A percentile compares a stretch with the other conserved stretches of the same genome.
Conservation (phyloP, 148 eudicot genomes). For the Cornus kousa region DNA sequence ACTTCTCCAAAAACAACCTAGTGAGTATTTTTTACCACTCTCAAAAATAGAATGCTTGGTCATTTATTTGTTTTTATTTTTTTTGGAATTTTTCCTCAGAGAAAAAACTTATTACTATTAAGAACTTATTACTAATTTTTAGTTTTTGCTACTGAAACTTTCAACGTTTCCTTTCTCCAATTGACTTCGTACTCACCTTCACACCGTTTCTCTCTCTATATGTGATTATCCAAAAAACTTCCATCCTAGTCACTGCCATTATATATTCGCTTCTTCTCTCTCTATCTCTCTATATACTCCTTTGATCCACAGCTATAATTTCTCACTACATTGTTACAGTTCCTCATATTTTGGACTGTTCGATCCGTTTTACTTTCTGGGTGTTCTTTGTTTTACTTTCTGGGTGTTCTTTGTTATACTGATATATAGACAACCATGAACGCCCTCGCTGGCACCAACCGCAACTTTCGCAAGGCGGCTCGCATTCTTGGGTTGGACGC, state of each 20-base stretch:
- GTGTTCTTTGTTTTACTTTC: constrained; percentile 1
- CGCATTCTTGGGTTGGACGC: constrained; percentile 53
- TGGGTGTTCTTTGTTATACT: background rate
- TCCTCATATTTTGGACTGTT: background rate
- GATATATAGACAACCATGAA: constrained; percentile 35
- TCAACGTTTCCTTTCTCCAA: background rate
- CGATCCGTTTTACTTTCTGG: constrained; percentile 1
- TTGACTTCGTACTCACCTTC: background rate
- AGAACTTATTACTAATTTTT: too few species aligned
- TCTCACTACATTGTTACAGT: background rate
- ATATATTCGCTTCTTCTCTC: too few species aligned
- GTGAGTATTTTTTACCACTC: too few species aligned
- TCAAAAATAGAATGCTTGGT: too few species aligned
- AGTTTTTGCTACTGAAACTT: too few species aligned
- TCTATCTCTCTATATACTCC: too few species aligned
- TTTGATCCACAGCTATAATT: background rate
- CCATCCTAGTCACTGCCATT: background rate
- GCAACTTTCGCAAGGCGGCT: constrained; percentile 55
- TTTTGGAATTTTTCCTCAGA: too few species aligned
- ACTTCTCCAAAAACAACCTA: too few species aligned
- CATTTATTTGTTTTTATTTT: too few species aligned
- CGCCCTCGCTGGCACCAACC: constrained; percentile 61
- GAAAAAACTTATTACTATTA: too few species aligned
- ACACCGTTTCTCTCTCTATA: background rate
- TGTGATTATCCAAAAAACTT: background rate